phyloP scores from a whole-genome alignment of 1,284 basidiomycete genomes.

The Fistulina hepatica region DNA sequence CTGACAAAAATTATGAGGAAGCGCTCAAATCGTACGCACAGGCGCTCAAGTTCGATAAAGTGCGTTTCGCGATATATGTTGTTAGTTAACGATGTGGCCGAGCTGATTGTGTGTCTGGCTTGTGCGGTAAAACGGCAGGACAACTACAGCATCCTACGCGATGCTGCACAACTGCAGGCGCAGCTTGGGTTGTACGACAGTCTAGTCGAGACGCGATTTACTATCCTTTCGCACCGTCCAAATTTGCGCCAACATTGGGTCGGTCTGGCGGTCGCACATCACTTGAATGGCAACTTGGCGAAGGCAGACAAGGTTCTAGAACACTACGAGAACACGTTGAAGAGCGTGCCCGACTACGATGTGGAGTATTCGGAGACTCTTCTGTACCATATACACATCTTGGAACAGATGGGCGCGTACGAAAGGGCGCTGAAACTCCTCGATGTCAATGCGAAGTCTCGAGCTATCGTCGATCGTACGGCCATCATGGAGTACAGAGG shows the following conservation, averaged over 20 bases:
- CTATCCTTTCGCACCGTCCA: slow-evolving; percentile 74
- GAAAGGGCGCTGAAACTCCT: slow-evolving; percentile 54
- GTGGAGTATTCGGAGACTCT: slow-evolving; percentile 80
- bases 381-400: slow-evolving; percentile 71
- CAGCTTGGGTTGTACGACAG: slow-evolving; percentile 80
- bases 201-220: slow-evolving; percentile 77
- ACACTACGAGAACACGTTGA: slow-evolving; percentile 51
- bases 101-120: no score
- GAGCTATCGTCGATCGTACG: slow-evolving; percentile 61
- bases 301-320: slow-evolving; percentile 72
- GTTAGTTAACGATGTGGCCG: no score
- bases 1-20: slow-evolving; percentile 85
- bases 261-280: slow-evolving; percentile 80
- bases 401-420: slow-evolving; percentile 67
- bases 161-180: slow-evolving; percentile 83
- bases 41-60: slow-evolving; percentile 83
- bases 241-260: slow-evolving; percentile 87
- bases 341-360: slow-evolving; percentile 68
- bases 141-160: slow-evolving; percentile 88
- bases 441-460: slow-evolving; percentile 53
- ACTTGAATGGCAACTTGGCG: slow-evolving; percentile 66
- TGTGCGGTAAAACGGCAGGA: slow-evolving; percentile 43
- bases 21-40: slow-evolving; percentile 77
- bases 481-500: slow-evolving; percentile 67
- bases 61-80: no score